Percentiles rank a stretch among this genome's conserved stretches.
Evolutionary conservation across 2,329 filamentous ascomycete genomes (phyloP).

Genomic region (Xylaria sp.): DNA sequence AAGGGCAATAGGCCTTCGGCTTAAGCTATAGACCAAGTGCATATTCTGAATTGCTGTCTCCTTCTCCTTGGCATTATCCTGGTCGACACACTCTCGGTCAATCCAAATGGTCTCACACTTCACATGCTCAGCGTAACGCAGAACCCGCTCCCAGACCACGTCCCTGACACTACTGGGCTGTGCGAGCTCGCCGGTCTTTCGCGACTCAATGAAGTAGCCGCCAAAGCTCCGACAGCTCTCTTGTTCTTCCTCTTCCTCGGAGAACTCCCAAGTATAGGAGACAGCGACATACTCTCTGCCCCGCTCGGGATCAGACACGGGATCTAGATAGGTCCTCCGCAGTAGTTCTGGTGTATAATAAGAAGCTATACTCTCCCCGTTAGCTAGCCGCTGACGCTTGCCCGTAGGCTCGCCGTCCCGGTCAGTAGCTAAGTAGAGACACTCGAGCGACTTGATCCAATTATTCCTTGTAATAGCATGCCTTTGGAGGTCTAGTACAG

Average conservation of each 20-base stretch:
- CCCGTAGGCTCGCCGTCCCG: constrained; percentile 41
- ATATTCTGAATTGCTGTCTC: constrained; percentile 48
- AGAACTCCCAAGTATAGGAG: constrained; percentile 47
- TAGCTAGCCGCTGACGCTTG: constrained; percentile 43
- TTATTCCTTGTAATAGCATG: constrained; percentile 43
- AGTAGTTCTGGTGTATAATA: constrained; percentile 37
- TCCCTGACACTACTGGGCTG: constrained; percentile 45
- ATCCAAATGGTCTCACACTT: constrained; percentile 48
- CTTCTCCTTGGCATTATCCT: constrained; percentile 43
- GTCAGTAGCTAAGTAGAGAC: constrained; percentile 41
- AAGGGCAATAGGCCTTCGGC: constrained; percentile 44
- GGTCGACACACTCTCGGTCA: constrained; percentile 48
- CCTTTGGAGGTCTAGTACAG: constrained; percentile 43
- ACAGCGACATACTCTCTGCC: constrained; percentile 47
- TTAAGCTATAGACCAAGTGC: constrained; percentile 48
- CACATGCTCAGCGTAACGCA: constrained; percentile 44
- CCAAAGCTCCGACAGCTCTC: constrained; percentile 32
- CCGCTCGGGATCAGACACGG: constrained; percentile 38
- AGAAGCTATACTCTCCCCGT: constrained; percentile 40
- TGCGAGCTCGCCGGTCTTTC: constrained; percentile 39
- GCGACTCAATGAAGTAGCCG: constrained; percentile 44
- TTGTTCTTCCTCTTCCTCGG: constrained; percentile 42
- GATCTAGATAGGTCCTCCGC: constrained; percentile 43
- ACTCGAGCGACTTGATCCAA: constrained; percentile 47
- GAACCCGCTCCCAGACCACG: constrained; percentile 43